Evolutionary conservation across 257 asterid species (phyloP).

Genomic region (Parsonsia alboflavescens): DNA sequence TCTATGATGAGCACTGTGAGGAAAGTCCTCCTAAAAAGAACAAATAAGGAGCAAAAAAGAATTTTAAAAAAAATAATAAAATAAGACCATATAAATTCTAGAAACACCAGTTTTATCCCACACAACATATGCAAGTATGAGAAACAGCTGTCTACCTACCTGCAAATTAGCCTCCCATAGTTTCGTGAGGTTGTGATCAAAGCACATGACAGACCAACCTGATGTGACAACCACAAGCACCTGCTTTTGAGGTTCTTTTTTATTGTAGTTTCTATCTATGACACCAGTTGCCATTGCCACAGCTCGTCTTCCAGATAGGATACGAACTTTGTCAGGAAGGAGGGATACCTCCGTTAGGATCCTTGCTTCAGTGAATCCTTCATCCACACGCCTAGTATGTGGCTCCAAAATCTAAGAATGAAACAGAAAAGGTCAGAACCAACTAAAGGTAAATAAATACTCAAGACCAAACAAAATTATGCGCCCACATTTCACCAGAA

Average conservation of each 20-base stretch:
- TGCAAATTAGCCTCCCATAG: constrained; percentile 94
- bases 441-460: not conserved
- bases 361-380: constrained; percentile 90
- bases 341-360: constrained; percentile 73
- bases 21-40: constrained; percentile 74
- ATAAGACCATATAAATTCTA: not conserved
- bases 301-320: constrained; percentile 88
- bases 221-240: constrained; percentile 94
- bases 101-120: not conserved
- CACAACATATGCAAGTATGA: not conserved
- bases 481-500: not conserved
- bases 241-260: constrained; percentile 68
- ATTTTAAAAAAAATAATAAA: not conserved
- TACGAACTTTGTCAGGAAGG: constrained; percentile 86
- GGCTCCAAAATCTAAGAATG: constrained; percentile 77
- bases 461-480: not conserved
- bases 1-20: constrained; percentile 95
- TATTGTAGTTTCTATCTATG: constrained; percentile 62
- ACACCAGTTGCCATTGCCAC: constrained; percentile 97
- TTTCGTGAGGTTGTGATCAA: constrained; percentile 92
- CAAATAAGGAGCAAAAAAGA: constrained; percentile 15
- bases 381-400: constrained; percentile 80
- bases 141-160: constrained; percentile 30
- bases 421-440: constrained; percentile 4
- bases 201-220: constrained; percentile 97